Percentiles rank a stretch among this genome's conserved stretches.
These are phyloP conservation scores for Cinnamomum micranthum DNA, from an alignment of 164 flowering plant genomes.

Conservation along the genomic window DNA sequence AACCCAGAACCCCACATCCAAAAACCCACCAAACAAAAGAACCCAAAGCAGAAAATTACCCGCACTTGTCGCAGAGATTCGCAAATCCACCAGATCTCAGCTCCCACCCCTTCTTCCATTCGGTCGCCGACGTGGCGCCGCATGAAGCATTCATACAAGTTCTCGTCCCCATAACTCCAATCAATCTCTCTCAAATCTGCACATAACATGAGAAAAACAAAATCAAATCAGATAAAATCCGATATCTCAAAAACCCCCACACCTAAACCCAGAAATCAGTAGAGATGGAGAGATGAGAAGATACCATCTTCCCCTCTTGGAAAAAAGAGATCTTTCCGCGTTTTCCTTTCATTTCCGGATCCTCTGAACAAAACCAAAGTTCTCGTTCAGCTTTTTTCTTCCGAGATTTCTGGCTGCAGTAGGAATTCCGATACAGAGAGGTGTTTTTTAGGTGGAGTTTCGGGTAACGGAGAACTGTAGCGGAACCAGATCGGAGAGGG, in stretches of 20 bases:
- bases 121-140: constrained; percentile 36
- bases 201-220: constrained; percentile 1
- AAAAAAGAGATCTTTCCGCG: constrained; percentile 4
- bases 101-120: constrained; percentile 67
- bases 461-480: constrained; percentile 9
- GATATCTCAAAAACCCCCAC: not conserved
- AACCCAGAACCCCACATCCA: not conserved
- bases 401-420: not conserved
- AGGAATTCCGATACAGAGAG: not conserved
- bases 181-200: constrained; percentile 12
- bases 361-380: not conserved
- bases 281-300: not conserved
- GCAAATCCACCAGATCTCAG: constrained; percentile 69
- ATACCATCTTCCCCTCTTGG: not conserved
- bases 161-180: constrained; percentile 37
- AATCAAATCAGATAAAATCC: not conserved
- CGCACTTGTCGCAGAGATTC: constrained; percentile 65
- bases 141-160: constrained; percentile 58
- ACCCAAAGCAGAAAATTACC: constrained; percentile 31
- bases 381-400: not conserved
- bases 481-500: constrained; percentile 7
- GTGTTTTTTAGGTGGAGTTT: not conserved
- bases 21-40: not conserved
- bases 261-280: constrained; percentile 1
- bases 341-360: not conserved